Percentiles rank a stretch among this genome's conserved stretches.
These are phyloP conservation scores for Clitopilus passeckerianus DNA, from an alignment of 768 basidiomycete genomes.

Conservation along the genomic window DNA sequence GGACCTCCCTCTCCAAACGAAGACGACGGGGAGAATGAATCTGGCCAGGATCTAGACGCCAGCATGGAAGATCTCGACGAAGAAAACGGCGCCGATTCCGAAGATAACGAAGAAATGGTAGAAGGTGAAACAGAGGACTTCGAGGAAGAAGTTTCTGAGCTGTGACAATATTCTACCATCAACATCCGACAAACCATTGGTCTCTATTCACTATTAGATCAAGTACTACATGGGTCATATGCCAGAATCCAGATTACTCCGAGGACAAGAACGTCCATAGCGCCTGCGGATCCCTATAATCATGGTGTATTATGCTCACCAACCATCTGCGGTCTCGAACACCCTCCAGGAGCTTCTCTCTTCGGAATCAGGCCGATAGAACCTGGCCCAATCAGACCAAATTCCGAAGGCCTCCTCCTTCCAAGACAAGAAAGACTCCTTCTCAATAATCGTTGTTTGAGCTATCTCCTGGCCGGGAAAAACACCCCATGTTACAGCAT, in stretches of 20 bases:
- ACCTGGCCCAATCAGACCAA: conserved; percentile 92
- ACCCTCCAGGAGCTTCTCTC: conserved; percentile 69
- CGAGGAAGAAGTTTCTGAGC: conserved; percentile 41
- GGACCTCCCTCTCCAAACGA: conserved; percentile 37
- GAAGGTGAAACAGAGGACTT: conserved; percentile 49
- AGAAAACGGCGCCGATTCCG: conserved; percentile 37
- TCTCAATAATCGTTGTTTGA: conserved; percentile 95
- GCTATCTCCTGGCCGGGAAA: conserved; percentile 96
- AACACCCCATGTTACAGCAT: conserved; percentile 98
- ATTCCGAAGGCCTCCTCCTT: conserved; percentile 96
- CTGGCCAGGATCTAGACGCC: conserved; percentile 54
- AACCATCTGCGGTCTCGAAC: conserved; percentile 81
- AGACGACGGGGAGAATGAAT: conserved; percentile 46
- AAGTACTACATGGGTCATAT: conserved; percentile 5
- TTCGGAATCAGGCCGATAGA: conserved; percentile 72
- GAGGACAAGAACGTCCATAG: conserved; percentile 83
- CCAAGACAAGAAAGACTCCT: conserved; percentile 93
- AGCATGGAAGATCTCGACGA: conserved; percentile 57
- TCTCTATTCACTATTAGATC: neutral
- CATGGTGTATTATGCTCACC: conserved; percentile 89
- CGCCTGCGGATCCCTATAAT: conserved; percentile 74
- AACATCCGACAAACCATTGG: too few species aligned
- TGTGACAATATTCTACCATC: conserved; percentile 7
- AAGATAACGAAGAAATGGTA: conserved; percentile 35
- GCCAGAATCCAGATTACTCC: conserved; percentile 6